Base-by-base conservation (phyloP, 306 rosid species). In the Casuarina equisetifolia region DNA sequence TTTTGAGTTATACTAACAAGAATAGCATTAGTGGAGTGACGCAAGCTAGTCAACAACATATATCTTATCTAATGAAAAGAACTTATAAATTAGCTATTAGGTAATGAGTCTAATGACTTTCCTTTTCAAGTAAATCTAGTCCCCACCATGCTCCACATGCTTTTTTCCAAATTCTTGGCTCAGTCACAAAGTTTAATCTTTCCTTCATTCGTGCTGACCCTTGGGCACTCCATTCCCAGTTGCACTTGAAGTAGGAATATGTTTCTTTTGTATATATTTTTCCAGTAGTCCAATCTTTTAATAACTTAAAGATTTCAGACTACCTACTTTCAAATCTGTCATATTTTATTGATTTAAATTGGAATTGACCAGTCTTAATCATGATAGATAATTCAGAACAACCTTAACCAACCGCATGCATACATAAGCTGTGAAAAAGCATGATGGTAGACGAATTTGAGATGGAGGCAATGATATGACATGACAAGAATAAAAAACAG, bases 21-120 rank as follows among this genome's bases (percentile, higher is more conserved):
- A 78, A 78, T n/a, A 76, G 58, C 9, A 36, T 39, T 75, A 50
- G 73, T 78, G 58, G 52, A 25, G 25, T 13, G 85, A 59, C 55
- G 70, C 32, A 67, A 58, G 70, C 44, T 13, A n/a, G 45, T 50
- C 82, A 64, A 63, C 12, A 59, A 64, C 57, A 58, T 25, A 63
- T 25, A 25, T 25, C 32, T 25, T 25, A 32, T 48, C 6, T 9
- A 15, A 63, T 69, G 57, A 39, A 1, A 10, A 63, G 32, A 35
- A 44, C 43, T 48, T 54, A 78, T 42, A 74, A 17, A 36, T 17
- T 39, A 46, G 16, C 52, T 78, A 81, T 73, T 52, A 54, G 6
- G 43, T 50, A 74, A 78, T 62, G 46, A 43, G 74, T 25, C 32
- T 40, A 35, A 40, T 11, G 77, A 8, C 43, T 70, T 52, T 69